These are phyloP conservation scores for Trichocladium antarcticum DNA, from an alignment of 495 filamentous ascomycete species.

Conservation along the genomic window DNA sequence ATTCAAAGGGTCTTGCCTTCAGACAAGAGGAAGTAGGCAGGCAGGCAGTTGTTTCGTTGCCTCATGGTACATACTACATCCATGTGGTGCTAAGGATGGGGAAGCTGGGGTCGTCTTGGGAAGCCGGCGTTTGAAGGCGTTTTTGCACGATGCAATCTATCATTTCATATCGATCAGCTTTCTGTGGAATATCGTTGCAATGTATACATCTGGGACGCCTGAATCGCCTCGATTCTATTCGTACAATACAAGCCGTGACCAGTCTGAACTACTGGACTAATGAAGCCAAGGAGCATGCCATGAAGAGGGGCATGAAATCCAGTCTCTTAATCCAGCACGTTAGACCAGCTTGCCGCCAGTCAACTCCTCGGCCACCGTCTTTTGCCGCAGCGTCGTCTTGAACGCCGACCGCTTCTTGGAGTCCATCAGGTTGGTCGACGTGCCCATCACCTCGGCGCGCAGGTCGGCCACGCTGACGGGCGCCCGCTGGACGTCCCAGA, in stretches of 20 bases:
- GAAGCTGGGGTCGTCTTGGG: neutral
- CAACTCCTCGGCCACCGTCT: conserved; percentile 37
- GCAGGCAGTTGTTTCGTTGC: too few relatives aligned
- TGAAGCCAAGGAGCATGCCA: too few relatives aligned
- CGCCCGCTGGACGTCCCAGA: conserved; percentile 28
- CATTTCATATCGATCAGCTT: neutral
- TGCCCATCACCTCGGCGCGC: conserved; percentile 17
- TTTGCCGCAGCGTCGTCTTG: conserved; percentile 30
- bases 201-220: conserved; percentile 5
- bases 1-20: too few relatives aligned
- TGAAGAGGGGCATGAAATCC: too few relatives aligned
- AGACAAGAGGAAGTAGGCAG: too few relatives aligned
- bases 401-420: conserved; percentile 11
- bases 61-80: too few relatives aligned
- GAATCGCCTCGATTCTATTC: conserved; percentile 15
- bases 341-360: conserved; percentile 38
- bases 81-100: too few relatives aligned
- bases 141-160: neutral
- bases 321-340: neutral
- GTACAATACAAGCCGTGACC: conserved; percentile 14
- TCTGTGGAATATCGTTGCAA: neutral
- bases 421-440: conserved; percentile 10
- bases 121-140: conserved; percentile 4
- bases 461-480: conserved; percentile 27
- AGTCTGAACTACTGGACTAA: too few relatives aligned